Evolutionary conservation across 2,329 filamentous ascomycete genomes (phyloP).

Genomic region (Canariomyces notabilis): DNA sequence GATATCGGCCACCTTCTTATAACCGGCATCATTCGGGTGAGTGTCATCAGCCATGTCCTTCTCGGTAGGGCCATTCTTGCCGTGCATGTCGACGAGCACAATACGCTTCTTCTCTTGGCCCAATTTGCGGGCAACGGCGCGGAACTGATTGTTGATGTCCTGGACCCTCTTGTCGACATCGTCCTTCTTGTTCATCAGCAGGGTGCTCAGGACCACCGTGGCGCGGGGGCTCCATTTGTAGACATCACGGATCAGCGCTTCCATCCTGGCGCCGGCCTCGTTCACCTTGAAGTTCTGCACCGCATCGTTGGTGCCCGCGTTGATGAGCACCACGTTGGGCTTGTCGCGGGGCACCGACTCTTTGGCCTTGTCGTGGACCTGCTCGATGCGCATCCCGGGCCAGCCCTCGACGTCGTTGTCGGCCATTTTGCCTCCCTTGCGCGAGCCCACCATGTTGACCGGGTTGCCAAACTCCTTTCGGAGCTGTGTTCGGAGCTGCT

Average conservation of each 20-base stretch:
- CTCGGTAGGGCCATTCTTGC: constrained; percentile 26
- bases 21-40: constrained; percentile 37
- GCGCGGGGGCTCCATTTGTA: constrained; percentile 29
- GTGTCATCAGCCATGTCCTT: constrained; percentile 35
- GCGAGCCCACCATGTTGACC: constrained; percentile 39
- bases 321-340: constrained; percentile 39
- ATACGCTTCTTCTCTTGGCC: constrained; percentile 28
- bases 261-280: constrained; percentile 31
- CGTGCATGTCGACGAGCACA: constrained; percentile 39
- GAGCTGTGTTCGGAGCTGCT: constrained; percentile 30
- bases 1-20: constrained; percentile 38
- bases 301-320: constrained; percentile 43
- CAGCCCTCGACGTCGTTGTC: constrained; percentile 43
- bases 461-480: constrained; percentile 28
- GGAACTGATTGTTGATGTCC: constrained; percentile 33
- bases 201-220: constrained; percentile 36
- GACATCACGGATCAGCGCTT: constrained; percentile 33
- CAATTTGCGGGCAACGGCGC: constrained; percentile 24
- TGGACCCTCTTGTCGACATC: constrained; percentile 27
- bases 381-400: constrained; percentile 37
- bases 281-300: constrained; percentile 30
- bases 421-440: constrained; percentile 34
- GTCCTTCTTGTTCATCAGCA: constrained; percentile 27
- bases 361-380: constrained; percentile 34
- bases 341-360: constrained; percentile 27